A percentile compares a stretch with the other conserved stretches of the same genome.
phyloP scores from a whole-genome alignment of 495 filamentous ascomycete genomes.

The Neurospora discreta region DNA sequence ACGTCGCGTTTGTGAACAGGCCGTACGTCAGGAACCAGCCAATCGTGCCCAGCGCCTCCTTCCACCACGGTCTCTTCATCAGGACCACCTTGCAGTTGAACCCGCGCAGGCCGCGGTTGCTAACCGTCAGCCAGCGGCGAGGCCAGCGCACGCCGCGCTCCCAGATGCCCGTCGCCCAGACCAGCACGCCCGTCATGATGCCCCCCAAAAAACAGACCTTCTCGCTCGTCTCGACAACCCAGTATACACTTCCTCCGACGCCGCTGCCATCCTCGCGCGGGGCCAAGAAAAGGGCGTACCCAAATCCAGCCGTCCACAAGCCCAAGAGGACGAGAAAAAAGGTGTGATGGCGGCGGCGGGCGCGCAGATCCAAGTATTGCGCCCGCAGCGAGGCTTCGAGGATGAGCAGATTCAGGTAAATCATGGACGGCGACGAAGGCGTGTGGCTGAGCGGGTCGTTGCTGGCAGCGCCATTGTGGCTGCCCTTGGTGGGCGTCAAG shows the following conservation, averaged over 20 bases:
- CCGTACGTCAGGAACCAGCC: slow-evolving; percentile 68
- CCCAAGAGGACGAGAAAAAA: slow-evolving; percentile 77
- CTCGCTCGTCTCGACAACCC: slow-evolving; percentile 80
- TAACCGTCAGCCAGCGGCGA: slow-evolving; percentile 73
- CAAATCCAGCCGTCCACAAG: slow-evolving; percentile 71
- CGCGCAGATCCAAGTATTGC: slow-evolving; percentile 82
- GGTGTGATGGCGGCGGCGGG: slow-evolving; percentile 85
- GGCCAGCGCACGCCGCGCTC: slow-evolving; percentile 93
- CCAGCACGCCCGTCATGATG: slow-evolving; percentile 64
- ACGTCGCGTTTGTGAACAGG: slow-evolving; percentile 50
- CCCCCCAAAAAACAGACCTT: slow-evolving; percentile 83
- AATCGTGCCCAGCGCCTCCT: slow-evolving; percentile 56
- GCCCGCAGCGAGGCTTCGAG: slow-evolving; percentile 88
- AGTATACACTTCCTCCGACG: slow-evolving; percentile 88
- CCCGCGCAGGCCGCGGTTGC: slow-evolving; percentile 77
- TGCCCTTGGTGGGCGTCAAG: slow-evolving; percentile 28
- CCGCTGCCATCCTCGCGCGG: slow-evolving; percentile 84
- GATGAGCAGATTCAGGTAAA: slow-evolving; percentile 95
- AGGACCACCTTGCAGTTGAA: slow-evolving; percentile 96
- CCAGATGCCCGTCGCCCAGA: slow-evolving; percentile 93
- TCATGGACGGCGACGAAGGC: slow-evolving; percentile 85
- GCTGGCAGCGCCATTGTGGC: slow-evolving; percentile 10
- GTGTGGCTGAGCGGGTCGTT: slow-evolving; percentile 67
- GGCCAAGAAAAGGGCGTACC: slow-evolving; percentile 76
- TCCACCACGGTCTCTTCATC: slow-evolving; percentile 72